Evolutionary conservation across 2,329 filamentous ascomycete species (phyloP).

Genomic region (Scytalidium lignicola): DNA sequence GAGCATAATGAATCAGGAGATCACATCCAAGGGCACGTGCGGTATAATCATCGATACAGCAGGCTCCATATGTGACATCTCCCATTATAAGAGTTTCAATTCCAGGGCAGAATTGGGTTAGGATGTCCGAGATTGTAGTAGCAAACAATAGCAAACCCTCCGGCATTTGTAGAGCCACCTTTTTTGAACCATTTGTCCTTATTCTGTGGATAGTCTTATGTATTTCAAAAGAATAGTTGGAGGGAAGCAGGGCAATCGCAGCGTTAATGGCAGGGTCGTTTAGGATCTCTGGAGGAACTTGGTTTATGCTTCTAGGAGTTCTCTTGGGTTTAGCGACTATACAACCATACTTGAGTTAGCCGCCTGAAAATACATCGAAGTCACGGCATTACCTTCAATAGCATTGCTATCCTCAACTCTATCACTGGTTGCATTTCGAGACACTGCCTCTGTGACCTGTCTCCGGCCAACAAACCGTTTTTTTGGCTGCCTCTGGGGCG

Average conservation of each 20-base stretch:
- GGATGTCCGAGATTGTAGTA: conserved; percentile 94
- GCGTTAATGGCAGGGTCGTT: conserved; percentile 80
- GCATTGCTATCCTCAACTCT: conserved; percentile 54
- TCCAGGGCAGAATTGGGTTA: conserved; percentile 88
- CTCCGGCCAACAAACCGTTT: conserved; percentile 86
- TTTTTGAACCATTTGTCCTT: conserved; percentile 70
- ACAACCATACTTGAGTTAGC: neutral
- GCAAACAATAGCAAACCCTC: conserved; percentile 94
- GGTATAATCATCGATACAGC: conserved; percentile 98
- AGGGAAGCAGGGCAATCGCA: conserved; percentile 78
- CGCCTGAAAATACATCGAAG: conserved; percentile 20
- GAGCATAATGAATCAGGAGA: conserved; percentile 91
- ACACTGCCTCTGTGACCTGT: conserved; percentile 56
- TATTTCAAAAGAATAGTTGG: conserved; percentile 98
- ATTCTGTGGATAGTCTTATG: conserved; percentile 97
- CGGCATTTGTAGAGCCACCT: conserved; percentile 92
- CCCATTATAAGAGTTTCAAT: conserved; percentile 97
- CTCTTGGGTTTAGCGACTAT: conserved; percentile 67
- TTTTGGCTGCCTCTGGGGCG: conserved; percentile 66
- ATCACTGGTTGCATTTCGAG: conserved; percentile 30
- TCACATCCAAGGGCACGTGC: conserved; percentile 91
- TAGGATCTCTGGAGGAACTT: conserved; percentile 82
- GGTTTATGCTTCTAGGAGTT: conserved; percentile 77
- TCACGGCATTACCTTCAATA: conserved; percentile 56
- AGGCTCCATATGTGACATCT: conserved; percentile 96